Base-by-base conservation (phyloP, 2,329 filamentous ascomycete species). In the Sclerotinia borealis region DNA sequence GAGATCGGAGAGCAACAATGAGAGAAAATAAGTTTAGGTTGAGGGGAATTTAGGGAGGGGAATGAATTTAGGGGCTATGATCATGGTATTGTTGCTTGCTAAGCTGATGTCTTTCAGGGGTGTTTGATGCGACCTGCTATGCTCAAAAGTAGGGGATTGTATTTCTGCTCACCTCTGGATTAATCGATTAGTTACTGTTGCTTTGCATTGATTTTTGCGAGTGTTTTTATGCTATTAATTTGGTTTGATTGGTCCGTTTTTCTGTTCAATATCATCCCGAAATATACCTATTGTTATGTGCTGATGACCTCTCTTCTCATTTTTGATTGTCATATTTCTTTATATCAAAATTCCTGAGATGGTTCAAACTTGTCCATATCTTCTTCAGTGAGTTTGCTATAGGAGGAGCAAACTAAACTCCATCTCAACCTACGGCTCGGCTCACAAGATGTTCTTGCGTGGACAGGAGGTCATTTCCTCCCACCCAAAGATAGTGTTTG, bases 401-500 rank as follows among this genome's bases (percentile, higher is more conserved):
- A 31, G 27, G 13, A 22, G 9, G 25, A 31, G 37, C 52, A 56
- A 43, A 56, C 52, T 11, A 5, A 1, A 9, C 15, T 22, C 3
- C 25, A 22, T 41, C 25, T 22, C 11, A n/a, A 11, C 15, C 11
- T 29, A 17, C 10, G 31, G n/a, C n/a, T n/a, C n/a, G n/a, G n/a
- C n/a, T n/a, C 10, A 34, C 22, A n/a, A 51, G 31, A 5, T 0
- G 13, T 17, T 51, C 29, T 36, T 36, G 11, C 3, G 31, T 7
- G 17, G 13, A 9, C 13, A 29, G 1, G 6, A 31, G 29, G 2
- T 15, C 3, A 29, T n/a, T n/a, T n/a, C n/a, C n/a, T n/a, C n/a
- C n/a, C n/a, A n/a, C n/a, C n/a, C 17, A 4, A 11, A 1, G 5
- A 4, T n/a, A 9, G 0, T 15, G 11, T 9, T 22, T 34, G 27